phyloP scores from a whole-genome alignment of 495 filamentous ascomycete species.

The Penicillium silybi region DNA sequence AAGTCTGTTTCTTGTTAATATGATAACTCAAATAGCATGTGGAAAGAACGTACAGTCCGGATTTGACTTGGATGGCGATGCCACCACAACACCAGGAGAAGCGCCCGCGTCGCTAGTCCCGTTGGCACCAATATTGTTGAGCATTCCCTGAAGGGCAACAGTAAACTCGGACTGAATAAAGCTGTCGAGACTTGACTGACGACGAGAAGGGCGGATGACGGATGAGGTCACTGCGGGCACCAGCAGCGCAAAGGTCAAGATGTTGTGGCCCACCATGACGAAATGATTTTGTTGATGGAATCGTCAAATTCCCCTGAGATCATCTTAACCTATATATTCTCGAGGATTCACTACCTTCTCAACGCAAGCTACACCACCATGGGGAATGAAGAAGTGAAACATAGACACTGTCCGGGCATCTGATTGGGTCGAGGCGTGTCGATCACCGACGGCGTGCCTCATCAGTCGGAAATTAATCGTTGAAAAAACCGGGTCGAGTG shows the following conservation, averaged over 20 bases:
- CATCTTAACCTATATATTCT: background rate
- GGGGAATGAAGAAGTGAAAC: background rate
- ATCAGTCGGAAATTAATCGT: background rate
- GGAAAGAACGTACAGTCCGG: conserved; percentile 48
- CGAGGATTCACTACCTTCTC: background rate
- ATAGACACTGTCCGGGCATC: background rate
- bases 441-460: background rate
- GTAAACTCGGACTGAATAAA: conserved; percentile 56
- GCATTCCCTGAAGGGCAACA: conserved; percentile 47
- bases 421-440: background rate
- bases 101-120: conserved; percentile 43
- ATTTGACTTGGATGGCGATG: conserved; percentile 50
- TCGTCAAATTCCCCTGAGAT: background rate
- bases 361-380: background rate
- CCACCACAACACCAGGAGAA: conserved; percentile 49
- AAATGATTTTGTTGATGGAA: background rate
- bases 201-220: conserved; percentile 7
- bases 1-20: conserved; percentile 38
- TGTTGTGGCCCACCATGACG: conserved; percentile 10
- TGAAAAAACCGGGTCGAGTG: background rate
- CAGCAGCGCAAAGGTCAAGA: conserved; percentile 13
- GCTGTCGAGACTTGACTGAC: conserved; percentile 27
- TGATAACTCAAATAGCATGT: background rate
- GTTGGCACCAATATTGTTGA: conserved; percentile 57
- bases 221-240: conserved; percentile 11